Conservation (phyloP, 768 basidiomycete genomes). For the Lactifluus echinatus region DNA sequence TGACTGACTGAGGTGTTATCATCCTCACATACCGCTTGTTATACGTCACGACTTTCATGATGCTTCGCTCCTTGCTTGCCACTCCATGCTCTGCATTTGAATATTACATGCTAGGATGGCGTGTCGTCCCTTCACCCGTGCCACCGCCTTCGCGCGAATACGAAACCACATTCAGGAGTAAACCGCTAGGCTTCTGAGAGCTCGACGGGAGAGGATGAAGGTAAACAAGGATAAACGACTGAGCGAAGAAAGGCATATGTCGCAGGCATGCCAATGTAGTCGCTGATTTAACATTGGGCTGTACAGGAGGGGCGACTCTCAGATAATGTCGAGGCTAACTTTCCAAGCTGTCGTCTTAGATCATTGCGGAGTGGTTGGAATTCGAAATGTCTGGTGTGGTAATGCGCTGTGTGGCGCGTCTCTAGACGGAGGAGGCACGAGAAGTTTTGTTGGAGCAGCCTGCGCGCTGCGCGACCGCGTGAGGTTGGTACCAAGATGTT, state of each 20-base stretch:
- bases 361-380: slow-evolving; percentile 29
- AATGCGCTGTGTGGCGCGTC: slow-evolving; percentile 49
- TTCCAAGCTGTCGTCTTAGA: slow-evolving; percentile 16
- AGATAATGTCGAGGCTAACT: slow-evolving; percentile 14
- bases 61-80: slow-evolving; percentile 4
- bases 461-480: slow-evolving; percentile 16
- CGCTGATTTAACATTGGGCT: background rate
- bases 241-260: background rate
- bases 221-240: background rate
- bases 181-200: background rate
- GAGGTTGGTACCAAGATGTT: slow-evolving; percentile 7
- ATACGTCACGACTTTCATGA: slow-evolving; percentile 3
- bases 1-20: slow-evolving; percentile 1
- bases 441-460: background rate
- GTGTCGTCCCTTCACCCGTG: background rate
- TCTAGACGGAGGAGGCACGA: slow-evolving; percentile 10
- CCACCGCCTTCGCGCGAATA: background rate
- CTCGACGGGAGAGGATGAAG: background rate
- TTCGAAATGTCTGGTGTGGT: slow-evolving; percentile 40
- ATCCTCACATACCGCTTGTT: background rate
- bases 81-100: slow-evolving; percentile 10
- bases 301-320: background rate
- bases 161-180: background rate
- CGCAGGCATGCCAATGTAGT: background rate
- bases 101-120: background rate